Base-by-base conservation (phyloP, 441 rosid species). In the Theobroma grandiflorum region DNA sequence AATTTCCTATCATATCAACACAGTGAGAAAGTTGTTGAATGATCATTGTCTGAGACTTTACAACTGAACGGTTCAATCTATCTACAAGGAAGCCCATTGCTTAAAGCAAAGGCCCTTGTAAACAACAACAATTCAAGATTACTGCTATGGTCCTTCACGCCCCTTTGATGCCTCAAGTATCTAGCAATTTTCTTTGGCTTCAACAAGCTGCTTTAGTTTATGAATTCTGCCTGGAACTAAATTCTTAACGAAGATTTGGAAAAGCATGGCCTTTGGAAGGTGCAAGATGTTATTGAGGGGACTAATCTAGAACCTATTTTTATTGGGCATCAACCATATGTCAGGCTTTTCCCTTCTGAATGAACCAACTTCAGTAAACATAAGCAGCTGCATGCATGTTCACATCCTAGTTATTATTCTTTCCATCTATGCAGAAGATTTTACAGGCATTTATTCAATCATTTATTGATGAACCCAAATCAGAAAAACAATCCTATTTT, bases 381-480 rank as follows among this genome's bases (percentile, higher is more conserved):
- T 58, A 57, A 57, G 45, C 66, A 57, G 40, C 66, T 40, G 15
- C 45, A 74, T 11, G 53, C 66, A 53, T 57, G 53, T 22, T 38
- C 33, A 74, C 22, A 40, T 42, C 66, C 33, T 72, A 72, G 62
- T 52, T 38, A 40, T 20, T 57, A 55, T 14, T 38, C 50, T 55
- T 73, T 52, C 62, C 50, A 40, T 73, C 65, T 38, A 61, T 12
- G 50, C 77, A 57, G 18, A 73, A 73, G 65, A 45, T 57, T 73
- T 57, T 38, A 35, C 57, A 9, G 8, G 14, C 57, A 72, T 72
- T 72, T 72, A 52, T 72, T 50, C 55, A 50, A 49, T 12, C 53
- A 49, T 49, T 45, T 50, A 55, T 55, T 55, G 45, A 69, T 69
- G 55, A 71, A 49, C 61, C 58, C 75, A 42, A 26, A 3, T 67